Evolutionary conservation across 257 asterid genomes (phyloP), one percentile per base, ranked within the genome.

Genomic region (Buddleja alternifolia): DNA sequence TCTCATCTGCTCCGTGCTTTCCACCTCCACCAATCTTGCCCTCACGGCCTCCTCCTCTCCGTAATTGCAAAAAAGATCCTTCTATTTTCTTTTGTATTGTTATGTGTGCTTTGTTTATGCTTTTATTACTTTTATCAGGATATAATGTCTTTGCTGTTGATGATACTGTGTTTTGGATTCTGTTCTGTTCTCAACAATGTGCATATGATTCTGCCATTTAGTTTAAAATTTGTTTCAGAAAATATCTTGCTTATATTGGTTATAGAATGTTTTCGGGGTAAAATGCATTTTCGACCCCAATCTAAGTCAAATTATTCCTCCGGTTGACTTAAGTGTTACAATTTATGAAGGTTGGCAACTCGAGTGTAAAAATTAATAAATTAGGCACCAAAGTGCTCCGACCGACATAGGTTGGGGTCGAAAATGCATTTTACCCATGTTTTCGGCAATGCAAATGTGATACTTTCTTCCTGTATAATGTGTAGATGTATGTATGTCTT

Each of bases 41-140:
- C 99, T 44, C 60, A 86, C 48, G 99, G 99, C 65, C 84, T 93
- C 70, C 72, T 85, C 47, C 93, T 93, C 76, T 85, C 84, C 50
- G 99, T 93, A 81, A 29, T 66, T 53, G 1, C 7, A 1, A 45
- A 10, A 48, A 40, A 19, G 7, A 15, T n/a, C 63, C 19, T 60
- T 45, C 15, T 1, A 2, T 41, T 34, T 16, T 37, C 12, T 8
- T 7, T 65, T 11, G 10, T 29, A 5, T 29, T 29, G 34, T 29
- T 29, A 29, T 29, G 5, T 29, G 3, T 29, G 34, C 34, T 29
- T 29, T 29, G 34, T 8, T n/a, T 46, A 6, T 39, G 29, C 23
- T 9, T 61, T 53, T 65, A 3, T 29, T 29, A 20, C 17, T 39
- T 54, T 55, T 53, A n/a, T 39, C 50, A 40, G 25, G 42, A 40